Evolutionary conservation across 768 basidiomycete genomes (phyloP).

Genomic region (Roridomyces roridus): DNA sequence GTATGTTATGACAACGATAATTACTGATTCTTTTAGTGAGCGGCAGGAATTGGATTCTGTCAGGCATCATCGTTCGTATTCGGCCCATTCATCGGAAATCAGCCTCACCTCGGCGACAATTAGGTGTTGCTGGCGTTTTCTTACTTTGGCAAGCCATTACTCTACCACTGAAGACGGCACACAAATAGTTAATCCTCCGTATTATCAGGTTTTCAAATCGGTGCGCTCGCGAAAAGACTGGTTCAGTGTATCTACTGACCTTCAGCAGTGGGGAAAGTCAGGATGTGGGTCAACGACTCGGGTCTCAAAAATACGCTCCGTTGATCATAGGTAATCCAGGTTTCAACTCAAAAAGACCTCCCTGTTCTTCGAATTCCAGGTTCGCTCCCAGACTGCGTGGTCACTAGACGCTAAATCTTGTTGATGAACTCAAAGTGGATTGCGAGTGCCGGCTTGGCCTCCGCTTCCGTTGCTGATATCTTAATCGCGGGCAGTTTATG

Average conservation of each 20-base stretch:
- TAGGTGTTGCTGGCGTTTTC: not conserved
- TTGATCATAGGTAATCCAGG: not conserved
- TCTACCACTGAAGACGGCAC: too few species aligned
- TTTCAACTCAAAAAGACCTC: not conserved
- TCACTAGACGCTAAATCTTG: not conserved
- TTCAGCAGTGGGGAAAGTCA: too few species aligned
- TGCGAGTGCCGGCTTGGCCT: not conserved
- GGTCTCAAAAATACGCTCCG: too few species aligned
- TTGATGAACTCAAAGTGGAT: not conserved
- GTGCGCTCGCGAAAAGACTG: too few species aligned
- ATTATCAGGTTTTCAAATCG: too few species aligned
- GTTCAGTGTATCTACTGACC: too few species aligned
- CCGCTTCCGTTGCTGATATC: not conserved
- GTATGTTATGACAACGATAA: not conserved
- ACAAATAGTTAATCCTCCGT: too few species aligned
- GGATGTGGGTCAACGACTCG: too few species aligned
- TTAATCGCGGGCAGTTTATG: not conserved
- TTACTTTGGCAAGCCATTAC: not conserved
- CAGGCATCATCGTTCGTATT: constrained; percentile 11
- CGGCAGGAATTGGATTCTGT: constrained; percentile 10
- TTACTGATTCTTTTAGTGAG: not conserved
- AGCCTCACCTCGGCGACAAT: not conserved
- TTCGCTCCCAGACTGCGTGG: too few species aligned
- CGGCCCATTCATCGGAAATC: not conserved
- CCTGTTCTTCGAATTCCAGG: not conserved